Conservation (phyloP, 2,329 filamentous ascomycete species). For the Neofusicoccum umdonicola region DNA sequence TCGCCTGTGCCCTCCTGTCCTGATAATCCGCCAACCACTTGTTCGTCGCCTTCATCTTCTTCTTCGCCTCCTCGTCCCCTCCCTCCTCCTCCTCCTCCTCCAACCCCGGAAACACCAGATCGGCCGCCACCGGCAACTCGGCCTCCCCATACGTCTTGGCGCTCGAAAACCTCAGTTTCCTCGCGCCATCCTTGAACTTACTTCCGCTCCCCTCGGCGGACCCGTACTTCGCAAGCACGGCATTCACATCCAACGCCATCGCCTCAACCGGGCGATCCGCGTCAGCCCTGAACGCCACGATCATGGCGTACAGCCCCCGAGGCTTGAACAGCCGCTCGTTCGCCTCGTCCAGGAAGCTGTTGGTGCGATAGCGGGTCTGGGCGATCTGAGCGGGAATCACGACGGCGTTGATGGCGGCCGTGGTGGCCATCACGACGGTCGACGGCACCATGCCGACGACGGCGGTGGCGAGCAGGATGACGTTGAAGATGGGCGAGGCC, state of each 20-base stretch:
- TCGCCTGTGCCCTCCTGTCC: constrained; percentile 49
- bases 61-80: constrained; percentile 23
- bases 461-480: constrained; percentile 27
- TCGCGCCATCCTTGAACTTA: constrained; percentile 27
- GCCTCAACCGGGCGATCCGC: constrained; percentile 40
- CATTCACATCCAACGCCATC: constrained; percentile 37
- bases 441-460: constrained; percentile 40
- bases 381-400: constrained; percentile 44
- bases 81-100: constrained; percentile 23
- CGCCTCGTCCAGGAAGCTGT: constrained; percentile 55
- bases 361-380: constrained; percentile 42
- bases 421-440: constrained; percentile 44
- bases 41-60: constrained; percentile 30
- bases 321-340: constrained; percentile 59
- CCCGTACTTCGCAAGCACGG: constrained; percentile 33
- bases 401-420: constrained; percentile 44
- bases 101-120: constrained; percentile 40
- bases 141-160: constrained; percentile 42
- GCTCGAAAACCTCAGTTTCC: constrained; percentile 38
- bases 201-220: constrained; percentile 21
- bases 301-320: constrained; percentile 53
- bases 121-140: constrained; percentile 40
- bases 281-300: constrained; percentile 54
- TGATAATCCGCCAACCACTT: constrained; percentile 49
- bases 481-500: constrained; percentile 19